A percentile compares a stretch with the other conserved stretches of the same genome.
Conservation (phyloP, 2,329 filamentous ascomycete species). For the Hypoxylon sp. region DNA sequence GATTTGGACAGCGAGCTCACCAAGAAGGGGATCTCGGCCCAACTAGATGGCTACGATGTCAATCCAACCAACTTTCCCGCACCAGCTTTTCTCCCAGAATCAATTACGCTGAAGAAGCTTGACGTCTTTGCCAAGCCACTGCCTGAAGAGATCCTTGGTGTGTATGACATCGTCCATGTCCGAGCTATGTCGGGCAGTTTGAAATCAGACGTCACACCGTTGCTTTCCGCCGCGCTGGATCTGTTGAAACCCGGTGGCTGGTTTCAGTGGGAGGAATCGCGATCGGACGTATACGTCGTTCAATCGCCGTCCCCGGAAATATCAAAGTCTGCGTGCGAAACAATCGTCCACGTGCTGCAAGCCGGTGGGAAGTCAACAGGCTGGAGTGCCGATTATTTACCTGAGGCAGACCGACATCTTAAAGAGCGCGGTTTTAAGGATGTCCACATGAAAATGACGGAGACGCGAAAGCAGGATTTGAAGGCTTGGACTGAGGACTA, state of each 20-base stretch:
- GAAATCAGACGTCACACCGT: slow-evolving; percentile 29
- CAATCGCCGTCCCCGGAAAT: slow-evolving; percentile 32
- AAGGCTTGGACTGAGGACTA: slow-evolving; percentile 51
- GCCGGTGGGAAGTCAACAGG: slow-evolving; percentile 28
- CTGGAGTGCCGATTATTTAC: slow-evolving; percentile 24
- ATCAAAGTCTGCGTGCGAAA: slow-evolving; percentile 36
- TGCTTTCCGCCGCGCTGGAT: slow-evolving; percentile 33
- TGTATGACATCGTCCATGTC: slow-evolving; percentile 49
- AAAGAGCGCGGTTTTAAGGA: slow-evolving; percentile 33
- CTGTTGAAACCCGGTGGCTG: slow-evolving; percentile 49
- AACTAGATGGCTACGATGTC: slow-evolving; percentile 48
- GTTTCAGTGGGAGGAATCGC: slow-evolving; percentile 49
- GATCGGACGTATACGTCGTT: slow-evolving; percentile 35
- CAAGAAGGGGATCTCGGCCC: slow-evolving; percentile 18
- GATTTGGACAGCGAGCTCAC: slow-evolving; percentile 43
- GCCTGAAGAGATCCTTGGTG: slow-evolving; percentile 36
- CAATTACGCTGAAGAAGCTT: slow-evolving; percentile 40
- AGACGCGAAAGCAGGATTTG: slow-evolving; percentile 38
- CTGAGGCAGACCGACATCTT: slow-evolving; percentile 30
- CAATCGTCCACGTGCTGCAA: slow-evolving; percentile 31
- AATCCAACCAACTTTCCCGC: slow-evolving; percentile 46
- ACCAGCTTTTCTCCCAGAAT: slow-evolving; percentile 32
- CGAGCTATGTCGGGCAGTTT: slow-evolving; percentile 44
- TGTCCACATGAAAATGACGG: background rate
- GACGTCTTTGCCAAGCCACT: slow-evolving; percentile 41